These are phyloP conservation scores for Geotrichum restrictum DNA, from an alignment of 1,139 yeast genomes.

Conservation along the genomic window DNA sequence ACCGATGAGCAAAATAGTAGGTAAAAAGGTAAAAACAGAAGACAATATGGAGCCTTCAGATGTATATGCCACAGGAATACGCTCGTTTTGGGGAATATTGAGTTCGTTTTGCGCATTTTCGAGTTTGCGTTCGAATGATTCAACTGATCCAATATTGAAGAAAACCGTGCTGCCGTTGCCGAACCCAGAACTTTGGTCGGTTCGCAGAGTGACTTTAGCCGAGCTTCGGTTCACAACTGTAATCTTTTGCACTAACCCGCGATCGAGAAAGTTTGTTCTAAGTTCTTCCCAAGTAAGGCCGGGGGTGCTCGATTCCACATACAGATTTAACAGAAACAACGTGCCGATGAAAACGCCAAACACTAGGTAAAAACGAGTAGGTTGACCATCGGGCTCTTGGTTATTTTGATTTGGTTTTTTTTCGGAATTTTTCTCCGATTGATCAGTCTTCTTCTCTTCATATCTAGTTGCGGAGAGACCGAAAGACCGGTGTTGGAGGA, in stretches of 20 bases:
- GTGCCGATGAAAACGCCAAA: conserved; percentile 11
- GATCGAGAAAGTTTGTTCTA: conserved; percentile 71
- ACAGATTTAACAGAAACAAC: conserved; percentile 14
- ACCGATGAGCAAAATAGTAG: conserved; percentile 80
- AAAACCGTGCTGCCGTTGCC: conserved; percentile 33
- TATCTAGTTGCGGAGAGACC: not conserved
- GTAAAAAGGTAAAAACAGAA: conserved; percentile 65
- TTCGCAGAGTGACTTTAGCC: conserved; percentile 51
- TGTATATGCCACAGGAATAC: conserved; percentile 72
- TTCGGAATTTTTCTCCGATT: not conserved
- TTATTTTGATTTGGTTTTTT: not conserved
- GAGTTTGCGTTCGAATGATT: conserved; percentile 77
- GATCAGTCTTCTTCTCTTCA: conserved; percentile 1
- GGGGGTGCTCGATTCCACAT: conserved; percentile 18
- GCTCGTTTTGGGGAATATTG: conserved; percentile 58
- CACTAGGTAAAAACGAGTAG: conserved; percentile 4
- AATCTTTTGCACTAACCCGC: conserved; percentile 74
- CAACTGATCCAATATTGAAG: conserved; percentile 88
- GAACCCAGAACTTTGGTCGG: conserved; percentile 23
- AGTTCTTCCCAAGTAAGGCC: conserved; percentile 85
- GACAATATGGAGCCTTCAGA: conserved; percentile 59
- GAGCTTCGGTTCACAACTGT: conserved; percentile 70
- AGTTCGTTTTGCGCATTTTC: conserved; percentile 71
- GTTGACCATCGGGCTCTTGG: conserved; percentile 6
- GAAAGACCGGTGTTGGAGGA: not conserved